phyloP scores from a whole-genome alignment of 129 eudicot species.

The Centrapalus pauciflorus region DNA sequence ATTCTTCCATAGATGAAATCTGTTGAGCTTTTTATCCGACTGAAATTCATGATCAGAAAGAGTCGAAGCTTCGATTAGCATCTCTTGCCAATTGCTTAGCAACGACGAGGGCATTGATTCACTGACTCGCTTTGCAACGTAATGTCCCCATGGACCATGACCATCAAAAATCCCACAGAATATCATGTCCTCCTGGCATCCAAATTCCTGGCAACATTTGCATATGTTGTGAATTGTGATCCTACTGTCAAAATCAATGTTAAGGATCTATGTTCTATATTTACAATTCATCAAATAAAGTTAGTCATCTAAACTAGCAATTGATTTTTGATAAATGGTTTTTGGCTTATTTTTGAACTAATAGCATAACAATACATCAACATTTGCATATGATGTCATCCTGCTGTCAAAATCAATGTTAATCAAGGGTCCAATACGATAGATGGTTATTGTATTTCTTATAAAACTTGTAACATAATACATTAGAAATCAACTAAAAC shows the following conservation, averaged over 20 bases:
- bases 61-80: constrained; percentile 49
- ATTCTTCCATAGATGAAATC: constrained; percentile 65
- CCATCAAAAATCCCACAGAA: constrained; percentile 93
- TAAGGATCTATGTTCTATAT: background rate
- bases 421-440: no score
- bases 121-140: constrained; percentile 70
- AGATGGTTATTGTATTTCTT: no score
- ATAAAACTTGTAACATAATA: no score
- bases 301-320: no score
- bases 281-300: background rate
- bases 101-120: constrained; percentile 62
- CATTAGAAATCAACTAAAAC: no score
- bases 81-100: constrained; percentile 79
- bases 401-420: no score
- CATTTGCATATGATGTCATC: no score
- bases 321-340: no score
- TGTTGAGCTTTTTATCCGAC: constrained; percentile 41
- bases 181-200: constrained; percentile 84
- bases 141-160: constrained; percentile 97
- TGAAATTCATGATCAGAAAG: constrained; percentile 43
- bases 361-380: no score
- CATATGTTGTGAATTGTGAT: no score
- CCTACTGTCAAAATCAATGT: no score
- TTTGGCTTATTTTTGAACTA: no score
- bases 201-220: constrained; percentile 73